phyloP scores from a whole-genome alignment of 1,284 basidiomycete species.

The Ustilago lituana region DNA sequence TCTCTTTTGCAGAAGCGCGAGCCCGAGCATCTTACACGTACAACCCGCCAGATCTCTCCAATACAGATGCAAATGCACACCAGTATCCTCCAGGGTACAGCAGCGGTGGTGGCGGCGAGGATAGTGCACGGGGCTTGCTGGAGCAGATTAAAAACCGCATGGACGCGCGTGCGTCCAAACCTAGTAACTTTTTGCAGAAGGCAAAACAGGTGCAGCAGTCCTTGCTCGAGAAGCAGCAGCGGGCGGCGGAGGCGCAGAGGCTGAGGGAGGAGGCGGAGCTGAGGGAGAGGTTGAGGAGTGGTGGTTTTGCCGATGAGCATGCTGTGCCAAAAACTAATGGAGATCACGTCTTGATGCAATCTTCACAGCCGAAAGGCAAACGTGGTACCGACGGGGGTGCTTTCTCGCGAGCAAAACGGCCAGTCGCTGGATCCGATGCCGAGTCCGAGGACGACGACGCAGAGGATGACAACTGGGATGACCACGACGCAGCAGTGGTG shows the following conservation, averaged over 20 bases:
- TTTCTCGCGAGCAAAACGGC: constrained; percentile 22
- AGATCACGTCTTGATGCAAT: too few relatives aligned
- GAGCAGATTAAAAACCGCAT: constrained; percentile 38
- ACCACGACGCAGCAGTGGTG: background rate
- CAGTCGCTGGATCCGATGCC: background rate
- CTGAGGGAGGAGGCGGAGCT: constrained; percentile 13
- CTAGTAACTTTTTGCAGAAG: constrained; percentile 30
- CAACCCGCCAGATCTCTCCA: background rate
- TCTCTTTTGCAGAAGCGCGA: constrained; percentile 31
- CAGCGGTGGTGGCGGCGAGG: background rate
- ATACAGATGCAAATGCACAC: constrained; percentile 3
- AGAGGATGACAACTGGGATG: background rate
- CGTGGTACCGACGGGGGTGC: constrained; percentile 1
- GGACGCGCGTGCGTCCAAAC: constrained; percentile 16
- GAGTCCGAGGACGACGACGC: constrained; percentile 4
- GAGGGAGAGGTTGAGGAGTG: constrained; percentile 24
- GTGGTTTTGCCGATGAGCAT: constrained; percentile 16
- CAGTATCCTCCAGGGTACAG: constrained; percentile 24
- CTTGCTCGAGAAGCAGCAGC: constrained; percentile 32
- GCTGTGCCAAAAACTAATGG: background rate
- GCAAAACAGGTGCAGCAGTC: constrained; percentile 44
- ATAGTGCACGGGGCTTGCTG: constrained; percentile 24
- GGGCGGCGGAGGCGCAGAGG: constrained; percentile 14
- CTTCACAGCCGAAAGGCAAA: background rate
- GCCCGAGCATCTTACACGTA: constrained; percentile 16